Conservation (phyloP, 805 yeast species). For the Sugiyamaella valdiviana region DNA sequence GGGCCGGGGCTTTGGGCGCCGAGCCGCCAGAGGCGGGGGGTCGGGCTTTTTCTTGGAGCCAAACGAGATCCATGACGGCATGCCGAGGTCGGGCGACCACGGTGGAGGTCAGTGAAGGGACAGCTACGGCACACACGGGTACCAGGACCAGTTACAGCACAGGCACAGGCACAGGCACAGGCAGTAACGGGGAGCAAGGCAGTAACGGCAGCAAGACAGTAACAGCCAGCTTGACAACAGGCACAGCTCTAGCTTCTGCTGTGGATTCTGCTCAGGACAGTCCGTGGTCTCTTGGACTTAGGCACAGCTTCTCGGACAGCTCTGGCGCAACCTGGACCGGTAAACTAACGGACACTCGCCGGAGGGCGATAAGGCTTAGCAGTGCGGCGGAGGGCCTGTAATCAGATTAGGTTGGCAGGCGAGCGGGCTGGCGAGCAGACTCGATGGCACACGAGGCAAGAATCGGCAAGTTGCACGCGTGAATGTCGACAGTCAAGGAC, state of each 20-base stretch:
- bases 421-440: background rate
- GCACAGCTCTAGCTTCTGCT: background rate
- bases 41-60: constrained; percentile 1
- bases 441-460: too few relatives aligned
- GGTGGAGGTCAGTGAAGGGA: background rate
- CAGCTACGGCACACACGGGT: too few relatives aligned
- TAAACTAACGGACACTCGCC: background rate
- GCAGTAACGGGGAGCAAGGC: too few relatives aligned
- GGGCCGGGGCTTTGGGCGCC: background rate
- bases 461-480: too few relatives aligned
- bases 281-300: background rate
- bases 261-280: background rate
- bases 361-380: too few relatives aligned
- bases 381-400: too few relatives aligned
- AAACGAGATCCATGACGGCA: constrained; percentile 2
- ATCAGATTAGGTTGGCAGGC: too few relatives aligned
- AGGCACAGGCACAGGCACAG: too few relatives aligned
- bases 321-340: background rate
- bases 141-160: too few relatives aligned
- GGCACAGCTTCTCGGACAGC: background rate
- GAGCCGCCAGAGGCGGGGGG: background rate
- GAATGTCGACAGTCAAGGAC: too few relatives aligned
- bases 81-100: background rate
- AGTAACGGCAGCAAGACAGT: background rate
- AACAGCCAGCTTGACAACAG: background rate